Evolutionary conservation across 2,329 filamentous ascomycete species (phyloP), one percentile per base, ranked within the genome.

Genomic region (Paecilomyces dactylethromorphus): DNA sequence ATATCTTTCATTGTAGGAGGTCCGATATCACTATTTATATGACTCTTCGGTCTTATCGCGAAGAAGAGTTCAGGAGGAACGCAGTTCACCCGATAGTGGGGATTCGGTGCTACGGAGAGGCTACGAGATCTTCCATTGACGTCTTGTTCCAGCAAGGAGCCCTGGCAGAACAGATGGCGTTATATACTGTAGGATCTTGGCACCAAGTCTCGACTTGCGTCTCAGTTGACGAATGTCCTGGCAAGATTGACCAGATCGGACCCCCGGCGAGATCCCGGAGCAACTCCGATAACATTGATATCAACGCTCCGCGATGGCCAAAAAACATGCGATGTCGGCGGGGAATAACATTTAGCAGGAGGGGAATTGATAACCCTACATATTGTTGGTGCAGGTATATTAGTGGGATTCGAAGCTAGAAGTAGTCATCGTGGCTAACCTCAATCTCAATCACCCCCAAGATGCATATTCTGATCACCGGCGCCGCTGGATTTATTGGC

Each of bases 401-500:
- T 8, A 7, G 15, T 45, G 4, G 15, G 10, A 45, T 45, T 45
- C 7, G 39, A 18, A 45, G n/a, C n/a, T n/a, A n/a, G 39, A 45
- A n/a, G 39, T 45, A 6, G n/a, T 45, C 13, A 45, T n/a, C 18
- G 35, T 45, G 35, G 13, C 18, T 21, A 52, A 55, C 33, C 33
- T 1, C 29, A 26, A 55, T 32, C 12, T 12, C 11, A 21, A 22
- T 24, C n/a, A 18, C 26, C 10, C 21, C 10, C 21, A 52, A 52
- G 13, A 78, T 78, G 76, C 73, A 79, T 59, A 79, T 88, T 49
- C 80, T 87, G 68, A 85, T 88, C 65, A 88, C 85, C 10, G 85
- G 86, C 4, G 85, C 80, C 7, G 82, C 82, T 52, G 86, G 86
- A 60, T 87, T 88, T 69, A 82, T 88, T 59, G 85, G 85, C 66